A percentile compares a stretch with the other conserved stretches of the same genome.
These are phyloP conservation scores for Hericium coralloides DNA, from an alignment of 768 basidiomycete species.

Conservation along the genomic window DNA sequence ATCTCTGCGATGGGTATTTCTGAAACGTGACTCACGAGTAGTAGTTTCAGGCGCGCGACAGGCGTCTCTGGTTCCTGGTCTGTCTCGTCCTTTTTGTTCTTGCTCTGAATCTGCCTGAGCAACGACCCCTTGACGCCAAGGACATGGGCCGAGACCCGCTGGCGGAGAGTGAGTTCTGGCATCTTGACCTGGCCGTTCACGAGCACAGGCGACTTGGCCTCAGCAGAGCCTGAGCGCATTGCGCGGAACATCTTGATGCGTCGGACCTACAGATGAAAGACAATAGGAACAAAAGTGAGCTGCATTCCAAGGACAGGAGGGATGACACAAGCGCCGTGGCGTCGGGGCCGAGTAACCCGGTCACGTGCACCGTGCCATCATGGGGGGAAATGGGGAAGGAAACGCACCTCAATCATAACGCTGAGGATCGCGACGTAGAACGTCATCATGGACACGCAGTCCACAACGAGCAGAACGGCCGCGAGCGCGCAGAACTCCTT, in stretches of 20 bases:
- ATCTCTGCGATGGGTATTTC: too few species aligned
- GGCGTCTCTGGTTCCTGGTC: slow-evolving; percentile 64
- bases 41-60: slow-evolving; percentile 78
- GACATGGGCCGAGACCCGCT: slow-evolving; percentile 21
- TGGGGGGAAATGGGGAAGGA: background rate
- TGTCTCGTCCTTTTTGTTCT: slow-evolving; percentile 32
- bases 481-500: slow-evolving; percentile 94
- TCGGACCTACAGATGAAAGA: slow-evolving; percentile 40
- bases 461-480: slow-evolving; percentile 76
- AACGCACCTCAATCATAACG: slow-evolving; percentile 89
- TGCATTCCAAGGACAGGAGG: slow-evolving; percentile 4
- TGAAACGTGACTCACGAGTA: slow-evolving; percentile 47
- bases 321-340: background rate
- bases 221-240: slow-evolving; percentile 27
- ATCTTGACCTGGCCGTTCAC: slow-evolving; percentile 15
- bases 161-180: slow-evolving; percentile 16
- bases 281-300: slow-evolving; percentile 4
- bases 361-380: background rate
- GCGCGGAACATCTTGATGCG: slow-evolving; percentile 58
- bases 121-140: slow-evolving; percentile 46
- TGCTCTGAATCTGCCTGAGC: slow-evolving; percentile 24
- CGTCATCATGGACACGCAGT: slow-evolving; percentile 83
- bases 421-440: slow-evolving; percentile 84
- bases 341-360: background rate
- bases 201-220: slow-evolving; percentile 12